phyloP scores from a whole-genome alignment of 2,329 filamentous ascomycete genomes.

The Botryosphaeria agaves region DNA sequence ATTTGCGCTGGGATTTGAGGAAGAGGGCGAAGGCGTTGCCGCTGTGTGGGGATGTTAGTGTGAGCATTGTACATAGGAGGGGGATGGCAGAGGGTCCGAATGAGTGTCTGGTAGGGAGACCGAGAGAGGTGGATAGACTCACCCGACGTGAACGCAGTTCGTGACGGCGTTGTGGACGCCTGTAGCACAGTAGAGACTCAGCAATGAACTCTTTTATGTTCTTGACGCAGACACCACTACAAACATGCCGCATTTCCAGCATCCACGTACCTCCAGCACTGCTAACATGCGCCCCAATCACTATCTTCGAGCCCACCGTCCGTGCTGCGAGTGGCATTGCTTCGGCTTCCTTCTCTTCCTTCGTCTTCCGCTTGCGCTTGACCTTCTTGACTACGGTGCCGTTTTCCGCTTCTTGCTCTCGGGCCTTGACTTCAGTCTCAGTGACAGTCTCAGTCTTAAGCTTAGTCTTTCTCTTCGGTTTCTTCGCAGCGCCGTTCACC shows the following conservation, averaged over 20 bases:
- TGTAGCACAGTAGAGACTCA: conserved; percentile 16
- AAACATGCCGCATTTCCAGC: conserved; percentile 1
- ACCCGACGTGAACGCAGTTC: conserved; percentile 62
- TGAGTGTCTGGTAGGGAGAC: background rate
- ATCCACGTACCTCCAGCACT: conserved; percentile 55
- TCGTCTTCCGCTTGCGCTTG: conserved; percentile 33
- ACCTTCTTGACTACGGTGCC: conserved; percentile 8
- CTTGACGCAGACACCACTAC: background rate
- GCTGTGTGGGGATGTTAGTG: conserved; percentile 20
- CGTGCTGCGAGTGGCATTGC: conserved; percentile 50
- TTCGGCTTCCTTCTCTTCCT: conserved; percentile 37
- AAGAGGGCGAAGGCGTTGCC: conserved; percentile 91
- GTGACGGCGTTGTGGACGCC: conserved; percentile 76
- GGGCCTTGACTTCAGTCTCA: conserved; percentile 5
- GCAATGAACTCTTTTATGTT: conserved; percentile 1
- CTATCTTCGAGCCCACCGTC: conserved; percentile 57
- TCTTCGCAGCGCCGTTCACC: background rate
- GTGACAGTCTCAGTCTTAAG: background rate
- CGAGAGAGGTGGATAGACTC: conserved; percentile 5
- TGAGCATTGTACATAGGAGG: background rate
- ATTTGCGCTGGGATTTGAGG: conserved; percentile 91
- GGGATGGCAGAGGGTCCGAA: background rate
- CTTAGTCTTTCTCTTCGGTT: background rate
- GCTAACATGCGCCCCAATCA: conserved; percentile 85
- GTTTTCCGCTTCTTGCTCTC: conserved; percentile 4